A percentile compares a stretch with the other conserved stretches of the same genome.
phyloP scores from a whole-genome alignment of 2,329 filamentous ascomycete genomes.

The Fusarium humuli region DNA sequence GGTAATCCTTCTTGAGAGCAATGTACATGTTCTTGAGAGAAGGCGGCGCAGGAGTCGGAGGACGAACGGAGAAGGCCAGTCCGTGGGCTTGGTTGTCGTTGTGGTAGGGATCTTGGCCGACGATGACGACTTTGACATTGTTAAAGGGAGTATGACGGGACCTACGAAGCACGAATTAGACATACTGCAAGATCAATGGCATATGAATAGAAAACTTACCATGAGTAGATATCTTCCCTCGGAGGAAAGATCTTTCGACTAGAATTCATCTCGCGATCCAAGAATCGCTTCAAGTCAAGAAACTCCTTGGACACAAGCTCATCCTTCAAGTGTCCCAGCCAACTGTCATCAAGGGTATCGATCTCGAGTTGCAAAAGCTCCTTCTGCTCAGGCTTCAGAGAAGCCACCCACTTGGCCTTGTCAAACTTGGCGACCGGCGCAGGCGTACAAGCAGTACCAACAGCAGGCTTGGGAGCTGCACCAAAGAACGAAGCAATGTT shows the following conservation, averaged over 20 bases:
- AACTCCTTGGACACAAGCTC: conserved; percentile 85
- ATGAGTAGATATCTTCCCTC: conserved; percentile 90
- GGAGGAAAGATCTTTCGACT: conserved; percentile 90
- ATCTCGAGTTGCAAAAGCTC: conserved; percentile 89
- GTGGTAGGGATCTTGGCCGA: conserved; percentile 98
- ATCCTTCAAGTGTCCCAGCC: conserved; percentile 89
- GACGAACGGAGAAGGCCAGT: conserved; percentile 92
- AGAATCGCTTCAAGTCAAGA: conserved; percentile 86
- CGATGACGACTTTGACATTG: conserved; percentile 89
- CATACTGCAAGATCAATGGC: background rate
- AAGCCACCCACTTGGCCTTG: conserved; percentile 89
- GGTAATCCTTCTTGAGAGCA: conserved; percentile 88
- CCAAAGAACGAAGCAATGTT: conserved; percentile 93
- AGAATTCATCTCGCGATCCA: conserved; percentile 79
- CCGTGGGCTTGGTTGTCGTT: conserved; percentile 96
- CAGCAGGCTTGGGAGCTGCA: conserved; percentile 66
- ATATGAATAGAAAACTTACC: conserved; percentile 65
- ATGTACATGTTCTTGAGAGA: conserved; percentile 95
- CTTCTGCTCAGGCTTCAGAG: conserved; percentile 83
- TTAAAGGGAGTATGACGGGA: conserved; percentile 91
- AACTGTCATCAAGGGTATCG: conserved; percentile 89
- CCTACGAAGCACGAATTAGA: conserved; percentile 64
- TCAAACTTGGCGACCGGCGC: conserved; percentile 72
- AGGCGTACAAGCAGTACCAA: conserved; percentile 47
- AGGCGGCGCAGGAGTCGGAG: conserved; percentile 87